These are phyloP conservation scores for Pleurotus sapidus DNA, from an alignment of 768 basidiomycete genomes.

Conservation along the genomic window DNA sequence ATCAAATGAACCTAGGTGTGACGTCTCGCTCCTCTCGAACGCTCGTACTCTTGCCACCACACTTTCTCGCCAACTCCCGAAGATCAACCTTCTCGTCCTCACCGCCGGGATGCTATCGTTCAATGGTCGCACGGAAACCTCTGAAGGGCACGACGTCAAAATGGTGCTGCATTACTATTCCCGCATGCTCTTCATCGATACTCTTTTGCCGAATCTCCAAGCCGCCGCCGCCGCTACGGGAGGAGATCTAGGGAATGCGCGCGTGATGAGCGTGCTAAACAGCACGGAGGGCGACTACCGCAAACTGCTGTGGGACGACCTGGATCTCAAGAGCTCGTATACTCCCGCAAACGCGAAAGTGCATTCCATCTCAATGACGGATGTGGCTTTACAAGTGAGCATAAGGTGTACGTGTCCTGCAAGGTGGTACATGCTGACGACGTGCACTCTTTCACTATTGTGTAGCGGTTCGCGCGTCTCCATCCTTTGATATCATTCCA, in stretches of 20 bases:
- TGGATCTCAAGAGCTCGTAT: constrained; percentile 48
- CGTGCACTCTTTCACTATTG: too few relatives aligned
- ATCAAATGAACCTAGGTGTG: constrained; percentile 28
- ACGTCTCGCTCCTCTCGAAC: constrained; percentile 50
- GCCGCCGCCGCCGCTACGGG: constrained; percentile 39
- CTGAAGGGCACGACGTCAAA: constrained; percentile 42
- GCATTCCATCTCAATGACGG: constrained; percentile 43
- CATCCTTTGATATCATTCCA: constrained; percentile 32
- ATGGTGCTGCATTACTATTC: constrained; percentile 49
- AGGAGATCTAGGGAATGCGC: constrained; percentile 42
- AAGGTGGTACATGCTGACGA: too few relatives aligned
- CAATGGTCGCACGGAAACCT: constrained; percentile 36
- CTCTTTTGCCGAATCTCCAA: constrained; percentile 40
- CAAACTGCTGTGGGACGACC: constrained; percentile 41
- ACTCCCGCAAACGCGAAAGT: constrained; percentile 27
- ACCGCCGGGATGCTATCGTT: constrained; percentile 39
- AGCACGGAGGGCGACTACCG: constrained; percentile 28
- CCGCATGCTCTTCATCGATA: constrained; percentile 45
- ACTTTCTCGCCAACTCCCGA: constrained; percentile 30
- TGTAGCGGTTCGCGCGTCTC: constrained; percentile 24
- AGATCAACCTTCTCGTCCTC: constrained; percentile 52
- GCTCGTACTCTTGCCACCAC: constrained; percentile 29
- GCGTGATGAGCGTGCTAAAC: constrained; percentile 42
- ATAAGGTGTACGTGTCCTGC: too few relatives aligned
- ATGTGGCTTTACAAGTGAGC: constrained; percentile 21